Evolutionary conservation across 768 basidiomycete species (phyloP), one percentile per base, ranked within the genome.

Genomic region (Favolaschia claudopus): DNA sequence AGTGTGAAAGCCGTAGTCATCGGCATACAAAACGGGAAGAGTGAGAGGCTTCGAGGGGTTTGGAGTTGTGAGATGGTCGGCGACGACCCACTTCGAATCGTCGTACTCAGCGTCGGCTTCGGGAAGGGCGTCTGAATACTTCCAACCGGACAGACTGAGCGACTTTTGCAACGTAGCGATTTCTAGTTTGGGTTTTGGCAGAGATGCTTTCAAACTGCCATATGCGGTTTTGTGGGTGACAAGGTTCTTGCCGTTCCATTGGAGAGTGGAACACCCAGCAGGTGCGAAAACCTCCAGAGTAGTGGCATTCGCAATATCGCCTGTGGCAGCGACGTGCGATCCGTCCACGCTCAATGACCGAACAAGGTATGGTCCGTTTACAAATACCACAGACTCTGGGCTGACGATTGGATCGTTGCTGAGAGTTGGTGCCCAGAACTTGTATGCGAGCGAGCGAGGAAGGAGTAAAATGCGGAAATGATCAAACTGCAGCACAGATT

Each of bases 371-470:
- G 79, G 78, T 0, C 79, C 78, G 24, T 69, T 71, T 36, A 80
- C 67, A 7, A 88, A 72, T 19, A 81, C 72, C 66, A 67, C 85
- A 82, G 36, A 79, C 75, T 51, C 84, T 81, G 59, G 80, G 73
- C 63, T 78, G 74, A 79, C 81, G 84, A 74, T 77, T n/a, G 65
- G 61, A 37, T 66, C 62, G 13, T 66, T 56, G 14, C 75, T 68
- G 36, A 87, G 70, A 19, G 77, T 77, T 4, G 86, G 87, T 10
- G 80, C 77, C 79, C 83, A 88, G 72, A 85, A 84, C 81, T 79
- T 15, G 73, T 73, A 39, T 69, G 69, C 8, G 77, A 78, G 56
- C 83, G 62, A 47, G 4, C 61, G 29, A 25, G 61, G 50, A 32
- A 63, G 61, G 10, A 63, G 51, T 28, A 63, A 22, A 44, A 63